These are phyloP conservation scores for Podospora australis DNA, from an alignment of 495 filamentous ascomycete species.

Conservation along the genomic window DNA sequence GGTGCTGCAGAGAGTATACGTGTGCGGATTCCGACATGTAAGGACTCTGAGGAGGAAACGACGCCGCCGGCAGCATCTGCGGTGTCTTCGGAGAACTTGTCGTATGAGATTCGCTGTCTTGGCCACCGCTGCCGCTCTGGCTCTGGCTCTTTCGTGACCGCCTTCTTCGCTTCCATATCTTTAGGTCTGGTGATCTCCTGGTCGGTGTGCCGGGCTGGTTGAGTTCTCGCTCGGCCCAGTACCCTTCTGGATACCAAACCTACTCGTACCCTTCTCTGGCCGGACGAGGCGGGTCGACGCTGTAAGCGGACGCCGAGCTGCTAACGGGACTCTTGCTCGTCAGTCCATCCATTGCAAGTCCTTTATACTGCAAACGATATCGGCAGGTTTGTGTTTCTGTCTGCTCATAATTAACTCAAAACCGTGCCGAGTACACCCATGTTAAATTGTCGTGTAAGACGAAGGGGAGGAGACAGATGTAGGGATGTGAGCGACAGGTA, in stretches of 20 bases:
- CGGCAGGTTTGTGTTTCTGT: no score
- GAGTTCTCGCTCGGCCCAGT: constrained; percentile 47
- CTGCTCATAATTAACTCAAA: no score
- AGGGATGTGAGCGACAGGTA: no score
- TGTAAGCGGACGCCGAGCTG: constrained; percentile 1
- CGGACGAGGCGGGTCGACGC: constrained; percentile 42
- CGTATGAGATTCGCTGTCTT: constrained; percentile 10
- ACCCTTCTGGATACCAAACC: constrained; percentile 52
- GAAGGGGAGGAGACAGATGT: no score
- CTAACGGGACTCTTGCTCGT: background rate
- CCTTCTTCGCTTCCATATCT: constrained; percentile 32
- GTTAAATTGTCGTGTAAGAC: no score
- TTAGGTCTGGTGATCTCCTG: constrained; percentile 16
- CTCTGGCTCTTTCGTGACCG: constrained; percentile 30
- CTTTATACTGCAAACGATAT: no score
- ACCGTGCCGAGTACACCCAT: no score
- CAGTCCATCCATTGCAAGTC: constrained; percentile 1
- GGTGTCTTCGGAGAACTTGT: constrained; percentile 17
- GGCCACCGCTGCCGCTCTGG: constrained; percentile 15
- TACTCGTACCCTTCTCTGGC: constrained; percentile 45
- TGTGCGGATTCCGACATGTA: constrained; percentile 32
- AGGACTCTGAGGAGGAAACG: constrained; percentile 12
- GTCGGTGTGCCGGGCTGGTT: constrained; percentile 5
- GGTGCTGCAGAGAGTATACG: constrained; percentile 30
- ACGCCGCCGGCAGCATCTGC: background rate